phyloP scores from a whole-genome alignment of 2,329 filamentous ascomycete genomes.

The Ceratocystis variospora region DNA sequence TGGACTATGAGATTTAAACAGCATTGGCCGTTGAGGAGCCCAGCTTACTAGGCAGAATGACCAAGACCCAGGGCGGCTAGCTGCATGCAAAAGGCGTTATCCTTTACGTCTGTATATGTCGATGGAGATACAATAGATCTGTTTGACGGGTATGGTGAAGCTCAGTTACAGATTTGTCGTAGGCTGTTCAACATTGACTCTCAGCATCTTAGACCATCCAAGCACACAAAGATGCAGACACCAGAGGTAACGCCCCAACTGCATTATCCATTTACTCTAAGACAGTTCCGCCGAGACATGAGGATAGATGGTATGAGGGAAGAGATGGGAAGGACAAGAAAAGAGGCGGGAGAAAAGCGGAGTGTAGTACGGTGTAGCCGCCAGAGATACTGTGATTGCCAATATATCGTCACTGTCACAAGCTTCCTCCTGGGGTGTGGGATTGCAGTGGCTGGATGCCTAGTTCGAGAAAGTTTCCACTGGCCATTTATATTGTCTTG shows the following conservation, averaged over 20 bases:
- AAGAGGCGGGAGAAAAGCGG: background rate
- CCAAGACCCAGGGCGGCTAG: background rate
- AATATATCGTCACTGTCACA: conserved; percentile 12
- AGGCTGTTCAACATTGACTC: conserved; percentile 3
- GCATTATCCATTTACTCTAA: conserved; percentile 4
- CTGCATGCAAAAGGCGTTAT: background rate
- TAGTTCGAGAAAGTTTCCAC: background rate
- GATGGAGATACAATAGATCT: background rate
- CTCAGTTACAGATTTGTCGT: background rate
- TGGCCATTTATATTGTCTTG: background rate
- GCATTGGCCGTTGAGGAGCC: background rate
- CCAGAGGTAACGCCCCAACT: background rate
- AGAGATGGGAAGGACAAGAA: background rate
- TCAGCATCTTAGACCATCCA: background rate
- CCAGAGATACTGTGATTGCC: background rate
- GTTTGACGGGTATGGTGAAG: background rate
- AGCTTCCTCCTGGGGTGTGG: background rate
- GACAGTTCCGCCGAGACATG: background rate
- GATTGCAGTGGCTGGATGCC: background rate
- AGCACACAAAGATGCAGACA: background rate
- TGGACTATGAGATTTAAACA: background rate
- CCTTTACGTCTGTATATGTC: background rate
- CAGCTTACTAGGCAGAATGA: background rate
- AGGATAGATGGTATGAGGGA: background rate
- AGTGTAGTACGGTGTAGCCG: conserved; percentile 5